Percentiles rank a stretch among this genome's conserved stretches.
These are phyloP conservation scores for Rhizoclosmatium globosum DNA, from an alignment of 192 early-diverging fungal genomes.

Conservation along the genomic window DNA sequence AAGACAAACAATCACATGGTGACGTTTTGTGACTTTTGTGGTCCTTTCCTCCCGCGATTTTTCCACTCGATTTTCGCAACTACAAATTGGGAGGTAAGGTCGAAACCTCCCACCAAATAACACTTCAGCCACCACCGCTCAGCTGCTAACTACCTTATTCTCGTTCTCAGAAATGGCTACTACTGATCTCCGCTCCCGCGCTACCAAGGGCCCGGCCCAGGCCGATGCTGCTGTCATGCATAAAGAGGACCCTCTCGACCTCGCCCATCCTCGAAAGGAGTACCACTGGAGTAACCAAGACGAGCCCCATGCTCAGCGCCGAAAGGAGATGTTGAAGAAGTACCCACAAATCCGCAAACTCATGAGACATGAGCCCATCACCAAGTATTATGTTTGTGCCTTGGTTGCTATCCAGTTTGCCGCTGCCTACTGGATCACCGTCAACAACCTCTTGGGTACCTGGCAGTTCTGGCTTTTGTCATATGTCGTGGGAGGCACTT, in stretches of 20 bases:
- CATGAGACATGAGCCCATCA: slow-evolving; percentile 83
- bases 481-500: slow-evolving; percentile 84
- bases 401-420: slow-evolving; percentile 76
- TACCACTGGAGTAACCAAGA: slow-evolving; percentile 60
- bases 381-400: slow-evolving; percentile 74
- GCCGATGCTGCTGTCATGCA: slow-evolving; percentile 3
- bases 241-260: neutral
- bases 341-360: slow-evolving; percentile 90
- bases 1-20: too few species aligned
- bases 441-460: slow-evolving; percentile 66
- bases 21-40: too few species aligned
- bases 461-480: slow-evolving; percentile 71
- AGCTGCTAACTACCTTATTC: too few species aligned
- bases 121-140: too few species aligned
- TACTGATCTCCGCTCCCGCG: neutral
- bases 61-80: too few species aligned
- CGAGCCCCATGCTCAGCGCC: slow-evolving; percentile 94
- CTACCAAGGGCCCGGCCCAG: neutral
- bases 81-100: too few species aligned
- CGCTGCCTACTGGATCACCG: slow-evolving; percentile 76
- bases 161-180: neutral
- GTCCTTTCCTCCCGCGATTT: too few species aligned
- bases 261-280: slow-evolving; percentile 27
- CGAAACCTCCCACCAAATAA: too few species aligned
- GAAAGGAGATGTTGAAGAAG: slow-evolving; percentile 83